Percentiles rank a stretch among this genome's conserved stretches.
Evolutionary conservation across 2,329 filamentous ascomycete species (phyloP).

Genomic region (Diaporthe sp.): DNA sequence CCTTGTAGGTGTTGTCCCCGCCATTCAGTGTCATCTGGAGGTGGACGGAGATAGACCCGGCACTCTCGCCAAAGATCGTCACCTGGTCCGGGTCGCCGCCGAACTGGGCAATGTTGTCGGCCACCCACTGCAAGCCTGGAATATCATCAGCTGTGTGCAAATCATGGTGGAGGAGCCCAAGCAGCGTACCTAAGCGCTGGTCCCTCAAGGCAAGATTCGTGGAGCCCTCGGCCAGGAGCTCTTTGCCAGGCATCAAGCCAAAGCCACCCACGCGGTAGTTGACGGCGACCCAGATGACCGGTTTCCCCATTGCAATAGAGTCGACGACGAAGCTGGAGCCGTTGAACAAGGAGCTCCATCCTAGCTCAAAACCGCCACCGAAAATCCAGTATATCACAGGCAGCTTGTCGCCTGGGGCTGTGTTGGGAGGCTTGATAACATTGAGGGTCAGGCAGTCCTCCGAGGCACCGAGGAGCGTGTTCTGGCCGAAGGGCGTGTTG

Average conservation of each 20-base stretch:
- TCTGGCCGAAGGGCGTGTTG: conserved; percentile 19
- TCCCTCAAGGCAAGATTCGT: conserved; percentile 72
- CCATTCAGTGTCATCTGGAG: conserved; percentile 73
- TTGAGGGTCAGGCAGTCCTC: conserved; percentile 67
- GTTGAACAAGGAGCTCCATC: conserved; percentile 53
- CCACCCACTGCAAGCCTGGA: conserved; percentile 67
- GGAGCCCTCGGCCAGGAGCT: conserved; percentile 66
- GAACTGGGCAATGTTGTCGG: conserved; percentile 68
- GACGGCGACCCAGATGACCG: conserved; percentile 72
- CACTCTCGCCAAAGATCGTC: conserved; percentile 74
- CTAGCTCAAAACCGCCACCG: conserved; percentile 62
- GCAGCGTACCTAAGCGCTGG: conserved; percentile 63
- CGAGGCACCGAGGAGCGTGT: conserved; percentile 50
- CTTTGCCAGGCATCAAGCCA: conserved; percentile 70
- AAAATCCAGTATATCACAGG: conserved; percentile 71
- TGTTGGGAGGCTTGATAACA: conserved; percentile 60
- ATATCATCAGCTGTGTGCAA: not conserved
- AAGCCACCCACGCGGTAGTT: conserved; percentile 75
- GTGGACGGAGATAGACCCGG: conserved; percentile 70
- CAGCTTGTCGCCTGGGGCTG: conserved; percentile 56
- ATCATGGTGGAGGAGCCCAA: no score
- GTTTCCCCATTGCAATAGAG: conserved; percentile 59
- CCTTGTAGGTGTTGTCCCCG: conserved; percentile 73
- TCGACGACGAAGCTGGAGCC: conserved; percentile 49
- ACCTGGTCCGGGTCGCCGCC: conserved; percentile 70